These are phyloP conservation scores for Aspergillus sergii DNA, from an alignment of 2,329 filamentous ascomycete genomes.

Conservation along the genomic window DNA sequence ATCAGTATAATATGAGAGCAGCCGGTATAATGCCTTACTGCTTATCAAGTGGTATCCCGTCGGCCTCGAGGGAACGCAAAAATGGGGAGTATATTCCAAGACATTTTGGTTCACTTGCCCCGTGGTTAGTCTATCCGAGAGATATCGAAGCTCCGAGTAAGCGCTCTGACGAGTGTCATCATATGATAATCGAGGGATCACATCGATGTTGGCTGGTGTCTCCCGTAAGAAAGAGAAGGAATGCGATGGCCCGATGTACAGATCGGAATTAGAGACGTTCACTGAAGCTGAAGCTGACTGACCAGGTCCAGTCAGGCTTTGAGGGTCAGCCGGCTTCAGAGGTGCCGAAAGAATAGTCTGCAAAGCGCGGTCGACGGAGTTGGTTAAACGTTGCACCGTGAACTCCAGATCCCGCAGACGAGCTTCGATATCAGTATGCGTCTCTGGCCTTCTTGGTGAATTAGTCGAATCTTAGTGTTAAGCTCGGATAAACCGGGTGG, in stretches of 20 bases:
- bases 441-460: neutral
- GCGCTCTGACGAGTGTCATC: neutral
- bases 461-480: neutral
- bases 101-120: neutral
- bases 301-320: neutral
- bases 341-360: neutral
- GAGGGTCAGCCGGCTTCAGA: neutral
- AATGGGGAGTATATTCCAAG: neutral
- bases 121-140: neutral
- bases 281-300: accelerated
- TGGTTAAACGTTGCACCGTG: neutral
- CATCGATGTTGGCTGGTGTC: neutral
- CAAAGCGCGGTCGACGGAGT: neutral
- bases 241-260: neutral
- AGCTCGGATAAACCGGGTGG: neutral
- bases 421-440: neutral
- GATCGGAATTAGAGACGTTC: neutral
- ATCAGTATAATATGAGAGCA: neutral
- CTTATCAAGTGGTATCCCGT: constrained; percentile 1
- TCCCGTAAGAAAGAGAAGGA: neutral
- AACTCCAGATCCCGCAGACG: neutral
- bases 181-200: neutral
- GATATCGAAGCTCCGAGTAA: neutral
- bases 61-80: neutral
- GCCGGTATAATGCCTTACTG: neutral